Percentiles rank a stretch among this genome's conserved stretches.
These are phyloP conservation scores for Aspergillus sp. DNA, from an alignment of 2,329 filamentous ascomycete species.

Conservation along the genomic window DNA sequence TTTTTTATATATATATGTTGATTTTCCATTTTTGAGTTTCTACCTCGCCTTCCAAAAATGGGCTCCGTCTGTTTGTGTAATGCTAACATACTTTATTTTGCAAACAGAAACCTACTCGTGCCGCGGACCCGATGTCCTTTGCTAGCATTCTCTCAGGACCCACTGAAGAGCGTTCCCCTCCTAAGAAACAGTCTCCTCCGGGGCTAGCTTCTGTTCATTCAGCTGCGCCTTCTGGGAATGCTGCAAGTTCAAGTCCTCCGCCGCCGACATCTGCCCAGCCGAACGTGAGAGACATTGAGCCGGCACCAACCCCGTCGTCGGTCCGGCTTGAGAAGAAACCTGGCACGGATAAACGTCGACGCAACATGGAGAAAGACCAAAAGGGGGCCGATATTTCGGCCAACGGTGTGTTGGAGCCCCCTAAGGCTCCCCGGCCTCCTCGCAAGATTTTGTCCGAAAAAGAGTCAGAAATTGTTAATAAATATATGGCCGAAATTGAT, in stretches of 20 bases:
- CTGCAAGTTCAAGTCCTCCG: constrained; percentile 21
- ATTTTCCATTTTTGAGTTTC: constrained; percentile 17
- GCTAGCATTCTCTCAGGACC: constrained; percentile 87
- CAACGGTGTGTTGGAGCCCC: constrained; percentile 25
- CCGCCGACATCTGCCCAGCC: constrained; percentile 18
- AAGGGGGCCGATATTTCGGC: constrained; percentile 20
- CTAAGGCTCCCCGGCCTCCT: constrained; percentile 35
- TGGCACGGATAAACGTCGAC: constrained; percentile 28
- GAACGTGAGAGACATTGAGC: constrained; percentile 25
- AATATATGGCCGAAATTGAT: constrained; percentile 61
- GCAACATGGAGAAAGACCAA: constrained; percentile 22
- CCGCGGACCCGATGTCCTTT: constrained; percentile 89
- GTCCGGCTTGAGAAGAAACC: constrained; percentile 32
- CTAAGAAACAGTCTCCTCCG: constrained; percentile 51
- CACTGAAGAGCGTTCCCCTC: constrained; percentile 56
- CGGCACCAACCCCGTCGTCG: constrained; percentile 25
- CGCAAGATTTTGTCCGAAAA: constrained; percentile 56
- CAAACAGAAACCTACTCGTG: constrained; percentile 66
- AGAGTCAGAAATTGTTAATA: constrained; percentile 69
- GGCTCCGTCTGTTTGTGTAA: neutral
- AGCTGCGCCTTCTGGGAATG: constrained; percentile 13
- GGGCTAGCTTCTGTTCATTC: constrained; percentile 21
- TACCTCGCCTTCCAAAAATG: neutral
- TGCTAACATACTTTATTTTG: constrained; percentile 3
- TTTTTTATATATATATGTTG: no score